A percentile compares a stretch with the other conserved stretches of the same genome.
Evolutionary conservation across 495 filamentous ascomycete species (phyloP).

Genomic region (Xylaria cubensis): DNA sequence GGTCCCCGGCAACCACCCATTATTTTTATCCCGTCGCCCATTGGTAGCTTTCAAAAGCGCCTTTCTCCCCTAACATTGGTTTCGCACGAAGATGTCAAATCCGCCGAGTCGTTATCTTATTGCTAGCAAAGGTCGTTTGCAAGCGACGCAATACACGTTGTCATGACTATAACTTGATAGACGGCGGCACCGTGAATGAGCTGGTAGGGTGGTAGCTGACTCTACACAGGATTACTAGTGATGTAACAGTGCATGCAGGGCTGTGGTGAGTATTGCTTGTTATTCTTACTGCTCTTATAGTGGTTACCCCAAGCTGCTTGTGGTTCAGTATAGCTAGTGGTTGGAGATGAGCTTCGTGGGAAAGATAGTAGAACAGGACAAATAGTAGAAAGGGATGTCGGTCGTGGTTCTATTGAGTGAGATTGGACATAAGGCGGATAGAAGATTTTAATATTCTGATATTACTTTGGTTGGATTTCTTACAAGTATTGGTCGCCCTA

Average conservation of each 20-base stretch:
- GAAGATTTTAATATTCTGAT: too few relatives aligned
- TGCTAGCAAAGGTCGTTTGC: not conserved
- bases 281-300: not conserved
- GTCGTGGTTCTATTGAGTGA: not conserved
- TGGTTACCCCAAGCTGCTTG: not conserved
- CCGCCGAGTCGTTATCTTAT: not conserved
- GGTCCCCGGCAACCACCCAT: too few relatives aligned
- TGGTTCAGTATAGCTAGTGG: not conserved
- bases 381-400: not conserved
- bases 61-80: too few relatives aligned
- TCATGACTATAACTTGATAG: not conserved
- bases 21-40: not conserved
- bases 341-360: not conserved
- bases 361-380: not conserved
- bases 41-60: too few relatives aligned
- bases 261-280: not conserved
- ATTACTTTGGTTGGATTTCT: not conserved
- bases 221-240: not conserved
- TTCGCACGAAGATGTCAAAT: not conserved
- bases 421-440: not conserved
- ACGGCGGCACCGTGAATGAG: not conserved
- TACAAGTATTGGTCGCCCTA: too few relatives aligned
- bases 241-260: not conserved
- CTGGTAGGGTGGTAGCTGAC: constrained; percentile 6
- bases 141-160: not conserved